Percentiles rank a stretch among this genome's conserved stretches.
These are phyloP conservation scores for Pseudofabraea citricarpa DNA, from an alignment of 2,329 filamentous ascomycete genomes.

Conservation along the genomic window DNA sequence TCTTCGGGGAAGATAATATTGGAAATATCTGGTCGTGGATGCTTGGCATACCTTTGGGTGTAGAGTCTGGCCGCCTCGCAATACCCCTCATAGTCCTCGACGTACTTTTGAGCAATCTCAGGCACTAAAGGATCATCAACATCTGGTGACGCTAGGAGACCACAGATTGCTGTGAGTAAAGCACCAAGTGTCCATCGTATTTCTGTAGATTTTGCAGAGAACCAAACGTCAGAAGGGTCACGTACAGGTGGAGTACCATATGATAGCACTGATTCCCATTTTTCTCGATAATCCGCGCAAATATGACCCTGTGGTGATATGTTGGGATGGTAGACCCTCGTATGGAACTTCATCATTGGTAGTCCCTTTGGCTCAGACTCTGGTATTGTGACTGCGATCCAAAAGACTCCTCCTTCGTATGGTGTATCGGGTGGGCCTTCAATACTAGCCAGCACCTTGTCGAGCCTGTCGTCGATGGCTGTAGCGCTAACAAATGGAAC, in stretches of 20 bases:
- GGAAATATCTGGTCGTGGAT: no score
- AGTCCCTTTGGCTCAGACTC: constrained; percentile 1
- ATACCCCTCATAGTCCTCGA: constrained; percentile 13
- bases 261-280: constrained; percentile 11
- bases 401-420: constrained; percentile 20
- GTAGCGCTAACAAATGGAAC: constrained; percentile 19
- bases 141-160: constrained; percentile 15
- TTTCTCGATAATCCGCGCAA: constrained; percentile 16
- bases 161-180: constrained; percentile 15
- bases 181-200: constrained; percentile 10
- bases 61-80: constrained; percentile 8
- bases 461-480: constrained; percentile 13
- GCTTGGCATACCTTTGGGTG: constrained; percentile 17
- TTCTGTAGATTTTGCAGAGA: not conserved
- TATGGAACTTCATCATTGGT: constrained; percentile 15
- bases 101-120: constrained; percentile 17
- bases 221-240: constrained; percentile 7
- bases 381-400: constrained; percentile 13
- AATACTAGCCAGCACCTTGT: constrained; percentile 20
- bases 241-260: not conserved
- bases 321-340: constrained; percentile 20
- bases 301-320: constrained; percentile 13
- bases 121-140: constrained; percentile 17
- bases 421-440: constrained; percentile 22
- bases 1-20: no score